phyloP scores from a whole-genome alignment of 2,329 filamentous ascomycete species.

The Penicillium brasilianum region DNA sequence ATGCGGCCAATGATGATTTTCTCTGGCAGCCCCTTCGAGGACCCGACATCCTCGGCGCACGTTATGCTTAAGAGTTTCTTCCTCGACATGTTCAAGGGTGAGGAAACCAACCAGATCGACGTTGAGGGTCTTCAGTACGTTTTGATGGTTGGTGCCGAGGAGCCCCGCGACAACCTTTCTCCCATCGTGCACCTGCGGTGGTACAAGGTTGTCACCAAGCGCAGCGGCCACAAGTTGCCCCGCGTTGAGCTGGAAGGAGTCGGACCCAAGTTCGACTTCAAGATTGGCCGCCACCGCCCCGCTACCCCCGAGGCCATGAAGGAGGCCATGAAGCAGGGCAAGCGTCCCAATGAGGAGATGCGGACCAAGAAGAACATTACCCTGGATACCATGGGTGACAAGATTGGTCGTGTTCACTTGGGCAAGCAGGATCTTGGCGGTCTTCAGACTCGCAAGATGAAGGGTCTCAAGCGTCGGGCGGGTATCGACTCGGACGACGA shows the following conservation, averaged over 20 bases:
- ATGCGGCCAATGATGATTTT: slow-evolving; percentile 92
- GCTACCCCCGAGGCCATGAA: slow-evolving; percentile 72
- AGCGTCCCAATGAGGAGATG: slow-evolving; percentile 59
- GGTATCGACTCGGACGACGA: slow-evolving; percentile 60
- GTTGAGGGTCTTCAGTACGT: slow-evolving; percentile 94
- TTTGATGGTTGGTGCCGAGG: slow-evolving; percentile 78
- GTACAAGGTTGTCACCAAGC: slow-evolving; percentile 85
- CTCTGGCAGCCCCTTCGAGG: slow-evolving; percentile 84
- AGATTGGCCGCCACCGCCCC: slow-evolving; percentile 72
- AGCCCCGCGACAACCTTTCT: slow-evolving; percentile 53
- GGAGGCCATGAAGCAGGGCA: slow-evolving; percentile 86
- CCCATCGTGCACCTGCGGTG: slow-evolving; percentile 69
- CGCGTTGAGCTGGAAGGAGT: slow-evolving; percentile 94
- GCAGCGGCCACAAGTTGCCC: slow-evolving; percentile 83
- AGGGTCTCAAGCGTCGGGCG: slow-evolving; percentile 87
- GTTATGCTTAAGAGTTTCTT: slow-evolving; percentile 86
- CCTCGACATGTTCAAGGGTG: slow-evolving; percentile 88
- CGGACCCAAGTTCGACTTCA: slow-evolving; percentile 90
- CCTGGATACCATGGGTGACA: slow-evolving; percentile 91
- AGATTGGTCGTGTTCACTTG: slow-evolving; percentile 90
- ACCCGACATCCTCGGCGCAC: slow-evolving; percentile 76
- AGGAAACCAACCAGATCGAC: slow-evolving; percentile 80
- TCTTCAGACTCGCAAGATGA: slow-evolving; percentile 98
- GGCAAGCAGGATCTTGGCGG: slow-evolving; percentile 85
- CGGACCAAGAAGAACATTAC: slow-evolving; percentile 94